A percentile compares a stretch with the other conserved stretches of the same genome.
These are phyloP conservation scores for Apiotrichum laibachii DNA, from an alignment of 1,284 basidiomycete genomes.

Conservation along the genomic window DNA sequence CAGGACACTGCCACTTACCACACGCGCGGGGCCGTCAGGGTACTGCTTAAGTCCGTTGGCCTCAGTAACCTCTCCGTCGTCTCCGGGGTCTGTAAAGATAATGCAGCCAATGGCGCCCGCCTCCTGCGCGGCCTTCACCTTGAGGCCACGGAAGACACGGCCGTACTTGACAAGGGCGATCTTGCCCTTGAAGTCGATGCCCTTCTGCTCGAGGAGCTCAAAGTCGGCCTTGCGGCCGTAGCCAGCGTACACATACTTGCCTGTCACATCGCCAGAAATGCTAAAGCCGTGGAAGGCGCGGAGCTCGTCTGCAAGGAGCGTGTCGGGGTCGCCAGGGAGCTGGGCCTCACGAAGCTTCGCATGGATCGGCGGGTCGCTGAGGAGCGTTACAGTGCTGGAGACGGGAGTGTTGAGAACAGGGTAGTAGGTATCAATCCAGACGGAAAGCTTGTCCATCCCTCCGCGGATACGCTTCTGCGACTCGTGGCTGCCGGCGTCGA, in stretches of 20 bases:
- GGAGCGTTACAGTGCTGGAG: constrained; percentile 51
- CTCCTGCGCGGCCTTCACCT: constrained; percentile 65
- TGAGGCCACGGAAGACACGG: constrained; percentile 72
- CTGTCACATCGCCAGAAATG: constrained; percentile 53
- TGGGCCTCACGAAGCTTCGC: constrained; percentile 55
- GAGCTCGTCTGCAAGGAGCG: constrained; percentile 50
- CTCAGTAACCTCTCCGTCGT: constrained; percentile 78
- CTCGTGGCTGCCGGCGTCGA: constrained; percentile 44
- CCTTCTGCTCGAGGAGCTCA: constrained; percentile 60
- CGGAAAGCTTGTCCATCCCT: constrained; percentile 31
- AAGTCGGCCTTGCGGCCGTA: constrained; percentile 79
- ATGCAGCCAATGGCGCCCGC: constrained; percentile 63
- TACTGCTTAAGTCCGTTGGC: constrained; percentile 74
- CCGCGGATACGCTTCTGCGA: constrained; percentile 37
- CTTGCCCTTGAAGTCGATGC: constrained; percentile 72
- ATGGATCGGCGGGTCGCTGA: constrained; percentile 39
- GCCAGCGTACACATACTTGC: constrained; percentile 74
- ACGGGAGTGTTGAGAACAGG: constrained; percentile 75
- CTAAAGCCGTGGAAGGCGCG: constrained; percentile 51
- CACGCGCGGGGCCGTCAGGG: constrained; percentile 82
- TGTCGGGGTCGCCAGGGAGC: constrained; percentile 53
- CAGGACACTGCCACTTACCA: constrained; percentile 42
- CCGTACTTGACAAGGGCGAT: constrained; percentile 86
- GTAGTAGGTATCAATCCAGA: constrained; percentile 62
- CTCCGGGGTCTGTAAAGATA: constrained; percentile 85